A percentile compares a stretch with the other conserved stretches of the same genome.
Conservation (phyloP, 768 basidiomycete genomes). For the Leccinum arenicola region DNA sequence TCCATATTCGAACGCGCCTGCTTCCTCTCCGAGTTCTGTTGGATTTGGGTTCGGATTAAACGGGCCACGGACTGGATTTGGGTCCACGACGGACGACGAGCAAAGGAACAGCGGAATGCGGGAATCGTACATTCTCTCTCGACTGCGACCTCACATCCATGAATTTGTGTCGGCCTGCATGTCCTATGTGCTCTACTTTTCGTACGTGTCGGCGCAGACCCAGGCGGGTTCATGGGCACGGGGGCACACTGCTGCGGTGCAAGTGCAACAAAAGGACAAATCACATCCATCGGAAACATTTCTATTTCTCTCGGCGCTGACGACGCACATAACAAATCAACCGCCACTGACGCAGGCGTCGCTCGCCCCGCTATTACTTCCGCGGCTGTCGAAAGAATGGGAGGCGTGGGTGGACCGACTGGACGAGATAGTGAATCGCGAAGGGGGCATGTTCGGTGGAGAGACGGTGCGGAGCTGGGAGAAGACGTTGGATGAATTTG, state of each 20-base stretch:
- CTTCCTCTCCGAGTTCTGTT: conserved; percentile 34
- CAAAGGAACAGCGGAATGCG: conserved; percentile 53
- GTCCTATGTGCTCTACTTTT: conserved; percentile 86
- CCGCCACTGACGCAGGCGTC: conserved; percentile 62
- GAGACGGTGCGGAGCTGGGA: conserved; percentile 72
- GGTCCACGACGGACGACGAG: conserved; percentile 28
- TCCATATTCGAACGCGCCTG: conserved; percentile 64
- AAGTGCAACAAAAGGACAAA: conserved; percentile 58
- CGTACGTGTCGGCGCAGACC: conserved; percentile 42
- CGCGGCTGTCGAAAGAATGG: conserved; percentile 74
- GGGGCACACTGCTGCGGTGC: conserved; percentile 43
- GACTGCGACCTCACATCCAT: conserved; percentile 69
- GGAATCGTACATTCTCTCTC: conserved; percentile 73
- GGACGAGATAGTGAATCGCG: conserved; percentile 64
- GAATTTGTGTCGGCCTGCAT: conserved; percentile 77
- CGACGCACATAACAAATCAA: conserved; percentile 63
- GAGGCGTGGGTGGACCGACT: conserved; percentile 70
- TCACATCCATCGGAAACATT: conserved; percentile 75
- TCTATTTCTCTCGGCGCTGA: conserved; percentile 64
- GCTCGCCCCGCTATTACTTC: conserved; percentile 55
- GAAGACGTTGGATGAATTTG: conserved; percentile 62
- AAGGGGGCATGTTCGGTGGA: conserved; percentile 77
- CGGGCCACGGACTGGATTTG: conserved; percentile 30
- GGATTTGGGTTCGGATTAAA: conserved; percentile 29
- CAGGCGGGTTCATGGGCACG: conserved; percentile 30